Conservation (phyloP, 495 filamentous ascomycete species). For the Rhypophila decipiens region DNA sequence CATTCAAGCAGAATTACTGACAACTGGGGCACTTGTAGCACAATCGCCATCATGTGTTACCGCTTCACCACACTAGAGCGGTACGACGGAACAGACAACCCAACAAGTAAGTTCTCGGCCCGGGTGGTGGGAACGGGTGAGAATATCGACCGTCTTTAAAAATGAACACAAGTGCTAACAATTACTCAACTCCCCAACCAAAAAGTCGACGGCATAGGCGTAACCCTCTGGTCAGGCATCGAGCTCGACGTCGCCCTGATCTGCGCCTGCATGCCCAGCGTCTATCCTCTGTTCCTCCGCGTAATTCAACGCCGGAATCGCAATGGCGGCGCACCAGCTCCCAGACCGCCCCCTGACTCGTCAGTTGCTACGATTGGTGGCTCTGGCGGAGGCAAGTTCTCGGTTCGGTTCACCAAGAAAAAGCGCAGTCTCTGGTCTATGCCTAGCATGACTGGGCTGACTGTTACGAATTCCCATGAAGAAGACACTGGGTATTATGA, state of each 20-base stretch:
- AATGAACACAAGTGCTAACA: constrained; percentile 2
- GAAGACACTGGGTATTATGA: too few species aligned
- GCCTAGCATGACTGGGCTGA: not conserved
- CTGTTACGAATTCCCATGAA: not conserved
- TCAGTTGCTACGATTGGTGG: not conserved
- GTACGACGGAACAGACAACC: too few species aligned
- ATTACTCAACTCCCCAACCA: not conserved
- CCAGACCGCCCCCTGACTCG: not conserved
- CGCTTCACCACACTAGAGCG: constrained; percentile 1
- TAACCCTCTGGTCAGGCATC: constrained; percentile 21
- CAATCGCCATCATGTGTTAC: not conserved
- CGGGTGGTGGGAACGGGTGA: too few species aligned
- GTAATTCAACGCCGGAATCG: not conserved
- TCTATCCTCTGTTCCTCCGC: constrained; percentile 3
- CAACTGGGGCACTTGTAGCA: not conserved
- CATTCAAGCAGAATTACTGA: too few species aligned
- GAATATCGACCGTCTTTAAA: too few species aligned
- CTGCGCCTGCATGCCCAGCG: constrained; percentile 24
- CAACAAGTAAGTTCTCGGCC: too few species aligned
- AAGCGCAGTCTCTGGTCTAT: not conserved
- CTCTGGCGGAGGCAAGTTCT: not conserved
- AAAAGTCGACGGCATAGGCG: constrained; percentile 8
- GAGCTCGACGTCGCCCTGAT: constrained; percentile 22
- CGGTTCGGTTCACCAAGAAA: not conserved
- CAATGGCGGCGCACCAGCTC: not conserved